phyloP scores from a whole-genome alignment of 495 filamentous ascomycete species.

The Penicillium macrosclerotiorum region DNA sequence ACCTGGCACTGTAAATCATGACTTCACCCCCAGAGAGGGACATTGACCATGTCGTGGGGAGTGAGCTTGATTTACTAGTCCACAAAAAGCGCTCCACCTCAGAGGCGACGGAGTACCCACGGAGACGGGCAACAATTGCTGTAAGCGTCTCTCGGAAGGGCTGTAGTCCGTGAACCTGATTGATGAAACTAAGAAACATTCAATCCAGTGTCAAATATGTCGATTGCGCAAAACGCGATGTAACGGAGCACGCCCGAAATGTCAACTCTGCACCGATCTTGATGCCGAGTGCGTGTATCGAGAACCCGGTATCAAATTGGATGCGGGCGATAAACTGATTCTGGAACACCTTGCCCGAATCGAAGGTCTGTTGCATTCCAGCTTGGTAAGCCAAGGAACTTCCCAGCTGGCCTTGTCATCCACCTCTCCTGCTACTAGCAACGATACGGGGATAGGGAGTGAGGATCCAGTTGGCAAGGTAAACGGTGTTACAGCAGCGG shows the following conservation, averaged over 20 bases:
- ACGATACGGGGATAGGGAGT: conserved; percentile 61
- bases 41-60: neutral
- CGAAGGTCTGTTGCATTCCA: conserved; percentile 72
- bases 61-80: neutral
- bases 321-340: conserved; percentile 82
- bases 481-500: conserved; percentile 28
- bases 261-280: conserved; percentile 77
- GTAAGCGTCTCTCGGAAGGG: conserved; percentile 50
- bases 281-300: conserved; percentile 81
- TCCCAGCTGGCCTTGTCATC: conserved; percentile 48
- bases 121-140: conserved; percentile 69
- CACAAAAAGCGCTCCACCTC: conserved; percentile 64
- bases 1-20: neutral
- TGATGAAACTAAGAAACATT: neutral
- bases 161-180: neutral
- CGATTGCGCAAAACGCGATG: conserved; percentile 80
- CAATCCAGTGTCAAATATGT: conserved; percentile 73
- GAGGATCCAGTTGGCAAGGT: conserved; percentile 56
- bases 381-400: conserved; percentile 44
- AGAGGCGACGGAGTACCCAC: conserved; percentile 64
- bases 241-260: conserved; percentile 80
- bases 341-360: conserved; percentile 73
- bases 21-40: conserved; percentile 11
- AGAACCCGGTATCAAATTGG: conserved; percentile 83
- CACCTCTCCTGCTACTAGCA: conserved; percentile 68